These are phyloP conservation scores for Lachnellula cervina DNA, from an alignment of 2,329 filamentous ascomycete genomes.

Conservation along the genomic window DNA sequence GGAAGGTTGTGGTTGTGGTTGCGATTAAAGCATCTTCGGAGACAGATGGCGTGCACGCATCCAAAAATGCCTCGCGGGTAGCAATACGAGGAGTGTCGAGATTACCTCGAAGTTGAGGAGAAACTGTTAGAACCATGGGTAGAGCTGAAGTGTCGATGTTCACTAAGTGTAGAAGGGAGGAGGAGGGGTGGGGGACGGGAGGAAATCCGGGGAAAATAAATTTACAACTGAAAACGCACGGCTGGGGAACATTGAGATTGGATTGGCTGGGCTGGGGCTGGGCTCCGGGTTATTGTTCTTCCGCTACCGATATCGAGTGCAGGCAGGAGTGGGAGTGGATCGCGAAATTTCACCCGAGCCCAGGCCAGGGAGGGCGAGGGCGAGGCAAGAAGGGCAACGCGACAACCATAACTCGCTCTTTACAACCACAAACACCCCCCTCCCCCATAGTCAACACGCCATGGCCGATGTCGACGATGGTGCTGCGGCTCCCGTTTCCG, in stretches of 20 bases:
- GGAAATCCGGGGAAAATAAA: too few species aligned
- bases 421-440: not conserved
- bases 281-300: not conserved
- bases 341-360: not conserved
- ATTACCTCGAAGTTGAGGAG: slow-evolving; percentile 20
- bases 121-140: slow-evolving; percentile 20
- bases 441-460: slow-evolving; percentile 21
- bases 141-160: too few species aligned
- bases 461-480: slow-evolving; percentile 86
- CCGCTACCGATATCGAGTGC: too few species aligned
- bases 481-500: slow-evolving; percentile 64
- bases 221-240: too few species aligned
- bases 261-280: too few species aligned
- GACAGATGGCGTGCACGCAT: slow-evolving; percentile 19
- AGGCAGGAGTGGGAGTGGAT: not conserved
- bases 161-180: slow-evolving; percentile 2
- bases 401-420: slow-evolving; percentile 1
- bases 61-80: slow-evolving; percentile 22
- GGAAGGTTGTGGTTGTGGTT: not conserved
- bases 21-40: slow-evolving; percentile 18
- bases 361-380: not conserved
- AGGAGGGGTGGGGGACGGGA: too few species aligned
- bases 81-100: slow-evolving; percentile 21
- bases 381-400: not conserved
- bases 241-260: not conserved